These are phyloP conservation scores for Zizania latifolia DNA, from an alignment of 176 grass and related monocot species.

Conservation along the genomic window DNA sequence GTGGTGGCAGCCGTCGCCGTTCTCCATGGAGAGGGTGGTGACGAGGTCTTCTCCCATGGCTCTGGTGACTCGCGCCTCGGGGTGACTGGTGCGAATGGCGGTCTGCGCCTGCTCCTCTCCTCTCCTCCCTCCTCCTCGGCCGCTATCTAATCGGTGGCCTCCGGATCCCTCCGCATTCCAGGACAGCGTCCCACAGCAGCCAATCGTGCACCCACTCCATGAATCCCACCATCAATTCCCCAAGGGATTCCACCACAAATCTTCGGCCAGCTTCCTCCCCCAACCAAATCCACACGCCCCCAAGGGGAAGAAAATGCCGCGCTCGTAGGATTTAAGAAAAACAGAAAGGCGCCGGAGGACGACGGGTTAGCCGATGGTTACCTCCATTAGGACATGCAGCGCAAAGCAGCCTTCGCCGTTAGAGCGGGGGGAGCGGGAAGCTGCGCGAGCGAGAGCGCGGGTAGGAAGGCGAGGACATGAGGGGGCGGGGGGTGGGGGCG, in stretches of 20 bases:
- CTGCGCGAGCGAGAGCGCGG: neutral
- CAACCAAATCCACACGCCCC: conserved; percentile 22
- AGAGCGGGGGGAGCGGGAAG: neutral
- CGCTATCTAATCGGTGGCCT: conserved; percentile 90
- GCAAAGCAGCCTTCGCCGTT: neutral
- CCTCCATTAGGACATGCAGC: conserved; percentile 18
- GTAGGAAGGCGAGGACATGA: conserved; percentile 24
- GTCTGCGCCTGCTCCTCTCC: conserved; percentile 39
- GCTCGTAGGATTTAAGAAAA: neutral
- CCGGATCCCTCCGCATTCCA: conserved; percentile 93
- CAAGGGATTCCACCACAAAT: conserved; percentile 10
- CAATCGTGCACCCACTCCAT: conserved; percentile 75
- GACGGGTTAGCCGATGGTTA: neutral
- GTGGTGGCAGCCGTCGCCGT: conserved; percentile 47
- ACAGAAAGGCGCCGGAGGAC: neutral
- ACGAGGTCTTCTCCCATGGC: conserved; percentile 94
- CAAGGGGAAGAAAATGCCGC: neutral
- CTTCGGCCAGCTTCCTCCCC: conserved; percentile 4
- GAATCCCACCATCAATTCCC: conserved; percentile 67
- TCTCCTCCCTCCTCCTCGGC: conserved; percentile 3
- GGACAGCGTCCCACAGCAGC: conserved; percentile 90
- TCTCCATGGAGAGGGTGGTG: conserved; percentile 94
- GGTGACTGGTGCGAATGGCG: conserved; percentile 24
- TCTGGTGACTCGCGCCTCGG: conserved; percentile 12
- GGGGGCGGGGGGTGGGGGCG: neutral